Conservation (phyloP, 2,329 filamentous ascomycete genomes). For the Sclerotinia glacialis region DNA sequence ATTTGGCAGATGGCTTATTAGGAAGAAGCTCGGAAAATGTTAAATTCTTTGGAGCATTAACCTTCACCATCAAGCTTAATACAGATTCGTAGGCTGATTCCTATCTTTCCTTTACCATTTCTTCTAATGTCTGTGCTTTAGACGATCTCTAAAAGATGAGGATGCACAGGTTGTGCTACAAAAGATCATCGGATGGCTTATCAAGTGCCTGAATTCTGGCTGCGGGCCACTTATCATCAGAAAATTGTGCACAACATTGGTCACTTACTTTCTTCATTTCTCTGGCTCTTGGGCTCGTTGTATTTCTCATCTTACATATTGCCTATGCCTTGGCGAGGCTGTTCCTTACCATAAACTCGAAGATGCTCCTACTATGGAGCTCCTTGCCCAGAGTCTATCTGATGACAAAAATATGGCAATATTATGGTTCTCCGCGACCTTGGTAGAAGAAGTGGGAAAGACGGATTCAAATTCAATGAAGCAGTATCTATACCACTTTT, state of each 20-base stretch:
- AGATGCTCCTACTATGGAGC: constrained; percentile 44
- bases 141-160: constrained; percentile 52
- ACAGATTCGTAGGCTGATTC: constrained; percentile 64
- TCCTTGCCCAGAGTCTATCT: constrained; percentile 48
- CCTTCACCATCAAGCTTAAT: constrained; percentile 91
- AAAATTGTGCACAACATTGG: constrained; percentile 75
- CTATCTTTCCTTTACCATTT: neutral
- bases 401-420: constrained; percentile 53
- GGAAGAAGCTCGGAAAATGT: constrained; percentile 67
- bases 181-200: constrained; percentile 61
- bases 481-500: constrained; percentile 45
- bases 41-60: constrained; percentile 89
- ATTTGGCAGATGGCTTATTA: constrained; percentile 74
- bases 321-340: constrained; percentile 49
- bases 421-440: constrained; percentile 61
- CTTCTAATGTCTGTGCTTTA: constrained; percentile 33
- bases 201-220: constrained; percentile 51
- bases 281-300: constrained; percentile 65
- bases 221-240: constrained; percentile 61
- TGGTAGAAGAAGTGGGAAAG: constrained; percentile 67
- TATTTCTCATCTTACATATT: constrained; percentile 61
- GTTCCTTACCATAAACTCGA: constrained; percentile 50
- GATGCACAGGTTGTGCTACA: constrained; percentile 59
- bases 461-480: constrained; percentile 60
- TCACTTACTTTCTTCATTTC: constrained; percentile 72